Base-by-base conservation (phyloP, 1,139 yeast species). In the Pichia sp. region DNA sequence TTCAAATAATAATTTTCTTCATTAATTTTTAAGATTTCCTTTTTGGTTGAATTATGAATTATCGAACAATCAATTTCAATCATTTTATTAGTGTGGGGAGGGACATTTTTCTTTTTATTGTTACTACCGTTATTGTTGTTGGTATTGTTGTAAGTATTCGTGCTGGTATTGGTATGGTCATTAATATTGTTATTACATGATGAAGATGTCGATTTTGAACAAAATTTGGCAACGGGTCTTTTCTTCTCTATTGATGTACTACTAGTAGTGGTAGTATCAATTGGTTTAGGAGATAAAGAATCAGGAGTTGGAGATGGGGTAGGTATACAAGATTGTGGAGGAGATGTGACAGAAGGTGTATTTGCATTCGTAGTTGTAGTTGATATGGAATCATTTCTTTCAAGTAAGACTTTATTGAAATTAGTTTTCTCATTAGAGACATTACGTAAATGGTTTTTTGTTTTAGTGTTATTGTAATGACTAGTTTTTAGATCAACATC, bases 1-100 rank as follows among this genome's bases (percentile, higher is more conserved):
- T 68, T 68, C 39, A 68, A 54, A 48, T 67, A 67, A 54, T 68
- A 67, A 50, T 68, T 68, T 50, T 68, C 71, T 52, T 68, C 71
- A 50, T 68, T 68, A 22, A 67, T 62, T 45, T 62, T 64, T 47
- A 67, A 47, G n/a, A 68, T 67, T 46, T 66, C 65, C 45, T 60
- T 66, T 42, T 66, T 67, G 11, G 64, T 53, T 2, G 71, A 70
- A 50, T 64, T 62, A 22, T 60, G 57, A 16, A 58, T 50, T 10
- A 65, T 57, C 7, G 60, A 57, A 28, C 55, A 46, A 38, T 59
- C 60, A 3, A 57, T 45, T 22, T 58, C 57, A 19, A 56, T 47
- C 55, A 53, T 54, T 42, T 48, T 54, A 33, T 19, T 42, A 13
- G 28, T 30, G 44, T 44, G 36, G 10, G 42, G n/a, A 18, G 28